Conservation (phyloP, 805 yeast species). For the Kodamaea laetipori region DNA sequence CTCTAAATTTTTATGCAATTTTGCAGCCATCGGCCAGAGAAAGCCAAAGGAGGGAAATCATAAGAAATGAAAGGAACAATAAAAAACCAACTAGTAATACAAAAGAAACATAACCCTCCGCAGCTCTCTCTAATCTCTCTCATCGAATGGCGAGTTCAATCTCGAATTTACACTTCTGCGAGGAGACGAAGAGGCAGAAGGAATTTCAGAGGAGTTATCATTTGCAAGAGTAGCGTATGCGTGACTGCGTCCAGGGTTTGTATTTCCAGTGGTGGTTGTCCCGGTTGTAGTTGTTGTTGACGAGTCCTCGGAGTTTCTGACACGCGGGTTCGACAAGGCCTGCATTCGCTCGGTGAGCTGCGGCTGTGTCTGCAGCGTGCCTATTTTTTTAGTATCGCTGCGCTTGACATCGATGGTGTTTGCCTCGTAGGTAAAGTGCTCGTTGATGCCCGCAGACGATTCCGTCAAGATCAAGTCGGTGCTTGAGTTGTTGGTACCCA, state of each 20-base stretch:
- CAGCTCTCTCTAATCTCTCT: constrained; percentile 3
- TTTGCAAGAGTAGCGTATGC: constrained; percentile 3
- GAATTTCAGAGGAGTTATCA: constrained; percentile 1
- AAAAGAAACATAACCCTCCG: constrained; percentile 2
- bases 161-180: constrained; percentile 2
- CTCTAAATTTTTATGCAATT: neutral
- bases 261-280: neutral
- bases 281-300: neutral
- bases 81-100: constrained; percentile 1
- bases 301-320: neutral
- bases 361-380: neutral
- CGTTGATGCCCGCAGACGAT: constrained; percentile 30
- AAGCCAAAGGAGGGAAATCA: neutral
- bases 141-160: constrained; percentile 6
- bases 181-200: constrained; percentile 1
- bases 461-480: constrained; percentile 25
- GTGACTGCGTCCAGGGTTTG: constrained; percentile 2
- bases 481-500: constrained; percentile 26
- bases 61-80: constrained; percentile 5
- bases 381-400: constrained; percentile 3
- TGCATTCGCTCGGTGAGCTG: constrained; percentile 3
- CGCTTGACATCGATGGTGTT: constrained; percentile 4
- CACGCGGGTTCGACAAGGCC: neutral
- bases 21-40: neutral
- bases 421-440: constrained; percentile 31